phyloP scores from a whole-genome alignment of 805 yeast genomes.

The Suhomyces kilbournensis region DNA sequence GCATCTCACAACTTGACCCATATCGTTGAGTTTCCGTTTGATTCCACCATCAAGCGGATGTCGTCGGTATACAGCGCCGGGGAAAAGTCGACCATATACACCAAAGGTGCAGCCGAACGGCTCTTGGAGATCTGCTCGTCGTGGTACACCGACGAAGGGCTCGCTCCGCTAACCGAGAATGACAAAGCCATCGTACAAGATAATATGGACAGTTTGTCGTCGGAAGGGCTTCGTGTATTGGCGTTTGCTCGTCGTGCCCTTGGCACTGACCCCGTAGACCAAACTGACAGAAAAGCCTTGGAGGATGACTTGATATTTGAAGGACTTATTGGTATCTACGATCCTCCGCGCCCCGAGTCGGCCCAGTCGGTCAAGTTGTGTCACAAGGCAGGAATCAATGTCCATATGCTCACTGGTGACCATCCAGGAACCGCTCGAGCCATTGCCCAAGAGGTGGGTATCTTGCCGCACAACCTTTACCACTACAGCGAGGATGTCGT shows the following conservation, averaged over 20 bases:
- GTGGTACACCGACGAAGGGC: conserved; percentile 15
- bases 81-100: conserved; percentile 10
- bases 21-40: conserved; percentile 30
- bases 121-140: conserved; percentile 21
- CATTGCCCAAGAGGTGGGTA: conserved; percentile 36
- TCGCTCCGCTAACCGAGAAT: conserved; percentile 17
- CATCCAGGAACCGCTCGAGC: conserved; percentile 35
- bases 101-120: conserved; percentile 37
- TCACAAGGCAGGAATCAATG: conserved; percentile 34
- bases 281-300: conserved; percentile 15
- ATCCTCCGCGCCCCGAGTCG: conserved; percentile 35
- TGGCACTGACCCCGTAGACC: conserved; percentile 10
- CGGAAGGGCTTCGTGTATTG: conserved; percentile 31
- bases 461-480: conserved; percentile 40
- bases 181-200: conserved; percentile 19
- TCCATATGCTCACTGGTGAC: conserved; percentile 36
- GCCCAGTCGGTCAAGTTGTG: conserved; percentile 26
- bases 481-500: conserved; percentile 35
- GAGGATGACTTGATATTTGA: conserved; percentile 23
- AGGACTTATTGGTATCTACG: conserved; percentile 34
- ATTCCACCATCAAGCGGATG: conserved; percentile 33
- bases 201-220: conserved; percentile 25
- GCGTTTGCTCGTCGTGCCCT: conserved; percentile 28
- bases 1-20: conserved; percentile 14
- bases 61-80: conserved; percentile 20